Base-by-base conservation (phyloP, 495 filamentous ascomycete species). In the Talaromyces adpressus region DNA sequence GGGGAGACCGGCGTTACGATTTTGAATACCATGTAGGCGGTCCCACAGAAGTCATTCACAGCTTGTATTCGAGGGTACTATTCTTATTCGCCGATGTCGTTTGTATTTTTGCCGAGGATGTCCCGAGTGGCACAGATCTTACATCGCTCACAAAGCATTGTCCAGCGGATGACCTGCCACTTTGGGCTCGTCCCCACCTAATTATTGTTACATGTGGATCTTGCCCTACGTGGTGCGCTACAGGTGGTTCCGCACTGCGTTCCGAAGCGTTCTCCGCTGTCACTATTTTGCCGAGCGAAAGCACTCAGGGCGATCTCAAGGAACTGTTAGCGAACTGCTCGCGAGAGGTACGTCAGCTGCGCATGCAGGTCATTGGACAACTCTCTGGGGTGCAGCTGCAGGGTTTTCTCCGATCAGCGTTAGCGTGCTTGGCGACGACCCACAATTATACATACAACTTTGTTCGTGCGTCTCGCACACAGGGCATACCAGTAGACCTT, bases 21-120 rank as follows among this genome's bases (percentile, higher is more conserved):
- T 16, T 67, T 59, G 66, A 54, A 64, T 47, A 27, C n/a, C 58
- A 29, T 27, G 16, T 70, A 61, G 1, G 32, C 59, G 7, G 32
- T 22, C n/a, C 18, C 6, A 23, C n/a, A 1, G 56, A 47, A 27
- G 53, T 68, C 0, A 29, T 70, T 2, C 12, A 57, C 12, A 39
- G 62, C 1, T 51, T 73, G 0, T 70, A 56, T 63, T 65, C 62
- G 7, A 63, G 54, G 3, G 45, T 73, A 11, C 53, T 73, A 0
- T 71, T 73, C 60, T 16, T 66, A 25, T 25, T 25, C 25, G 3
- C 3, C 3, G 3, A 25, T 25, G 3, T 25, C 3, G 3, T n/a
- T 71, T 73, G 70, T 34, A 51, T 59, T 49, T 16, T 41, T 0
- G 45, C 23, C 22, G 29, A 59, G 23, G 60, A 32, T 18, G 62